Evolutionary conservation across 352 stramenopile species (phyloP), one percentile per base, ranked within the genome.

Genomic region (Phytophthora pluvialis): DNA sequence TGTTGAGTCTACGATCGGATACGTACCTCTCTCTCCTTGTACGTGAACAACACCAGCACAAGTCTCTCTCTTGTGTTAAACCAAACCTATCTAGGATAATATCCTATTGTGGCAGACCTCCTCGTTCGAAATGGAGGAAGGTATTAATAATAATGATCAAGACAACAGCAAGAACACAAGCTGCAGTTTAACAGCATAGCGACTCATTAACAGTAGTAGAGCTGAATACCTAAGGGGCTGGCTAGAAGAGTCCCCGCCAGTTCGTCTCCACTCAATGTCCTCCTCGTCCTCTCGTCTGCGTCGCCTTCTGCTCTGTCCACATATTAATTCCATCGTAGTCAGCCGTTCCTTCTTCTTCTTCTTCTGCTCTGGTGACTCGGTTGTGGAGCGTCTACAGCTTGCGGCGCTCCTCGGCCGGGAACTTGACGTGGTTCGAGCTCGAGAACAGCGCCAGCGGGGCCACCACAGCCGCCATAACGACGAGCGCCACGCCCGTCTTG

Each of bases 371-470:
- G 16, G 16, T 16, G 21, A n/a, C n/a, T 26, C 15, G 9, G 12
- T 39, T 26, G 29, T 50, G 25, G 21, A 21, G 46, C 26, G 54
- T 66, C 48, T 75, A 75, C 9, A 81, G 60, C 65, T 83, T 83
- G 75, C 83, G 83, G 42, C 80, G 81, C 71, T 88, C 81, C 62
- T 89, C 75, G 52, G 79, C 80, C 5, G 84, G 86, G 72, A 77
- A 95, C 71, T 89, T 91, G 72, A 88, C 57, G 57, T 80, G 77
- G 68, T 86, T 88, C 56, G 74, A 65, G 64, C 68, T 83, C 42
- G 87, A 92, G 73, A 72, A 86, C 13, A 89, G 43, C 46, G 78
- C 79, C 13, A 94, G 43, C n/a, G 87, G 85, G 31, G 80, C 55
- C 44, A 72, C 70, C 28, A 73, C 61, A 16, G 81, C 58, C 39